Conservation (phyloP, 257 asterid genomes). For the Datura wrightii region DNA sequence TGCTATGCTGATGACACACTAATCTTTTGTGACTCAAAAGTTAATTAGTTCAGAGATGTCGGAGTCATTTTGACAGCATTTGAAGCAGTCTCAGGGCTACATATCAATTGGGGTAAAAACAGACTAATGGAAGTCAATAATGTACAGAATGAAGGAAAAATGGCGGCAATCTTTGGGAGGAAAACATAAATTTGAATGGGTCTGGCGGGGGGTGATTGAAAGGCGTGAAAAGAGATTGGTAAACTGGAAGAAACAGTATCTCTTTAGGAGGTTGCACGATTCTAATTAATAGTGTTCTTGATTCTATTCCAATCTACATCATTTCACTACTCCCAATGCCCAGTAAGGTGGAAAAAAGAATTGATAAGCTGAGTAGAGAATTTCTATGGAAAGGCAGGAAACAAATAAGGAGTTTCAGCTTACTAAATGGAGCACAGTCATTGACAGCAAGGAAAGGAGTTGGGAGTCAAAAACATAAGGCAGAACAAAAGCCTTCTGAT, state of each 20-base stretch:
- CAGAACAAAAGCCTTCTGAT: background rate
- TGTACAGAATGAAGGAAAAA: background rate
- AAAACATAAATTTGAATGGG: background rate
- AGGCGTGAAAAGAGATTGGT: background rate
- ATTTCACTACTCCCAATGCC: background rate
- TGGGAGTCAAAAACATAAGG: background rate
- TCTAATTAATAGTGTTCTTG: background rate
- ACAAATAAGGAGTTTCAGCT: background rate
- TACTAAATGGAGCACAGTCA: background rate
- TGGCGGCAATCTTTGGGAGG: background rate
- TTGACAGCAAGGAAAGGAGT: background rate
- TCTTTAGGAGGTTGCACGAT: background rate
- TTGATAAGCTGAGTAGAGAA: background rate
- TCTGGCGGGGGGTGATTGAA: background rate
- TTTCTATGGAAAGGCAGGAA: background rate
- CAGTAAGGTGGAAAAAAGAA: background rate
- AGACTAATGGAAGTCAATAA: background rate
- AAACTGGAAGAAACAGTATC: background rate
- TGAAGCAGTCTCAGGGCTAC: background rate
- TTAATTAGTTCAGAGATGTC: background rate
- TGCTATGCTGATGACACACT: background rate
- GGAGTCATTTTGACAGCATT: background rate
- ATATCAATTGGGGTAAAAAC: background rate
- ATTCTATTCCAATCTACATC: background rate
- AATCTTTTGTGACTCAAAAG: background rate